phyloP scores from a whole-genome alignment of 352 stramenopile genomes.

The Phytophthora citrophthora region DNA sequence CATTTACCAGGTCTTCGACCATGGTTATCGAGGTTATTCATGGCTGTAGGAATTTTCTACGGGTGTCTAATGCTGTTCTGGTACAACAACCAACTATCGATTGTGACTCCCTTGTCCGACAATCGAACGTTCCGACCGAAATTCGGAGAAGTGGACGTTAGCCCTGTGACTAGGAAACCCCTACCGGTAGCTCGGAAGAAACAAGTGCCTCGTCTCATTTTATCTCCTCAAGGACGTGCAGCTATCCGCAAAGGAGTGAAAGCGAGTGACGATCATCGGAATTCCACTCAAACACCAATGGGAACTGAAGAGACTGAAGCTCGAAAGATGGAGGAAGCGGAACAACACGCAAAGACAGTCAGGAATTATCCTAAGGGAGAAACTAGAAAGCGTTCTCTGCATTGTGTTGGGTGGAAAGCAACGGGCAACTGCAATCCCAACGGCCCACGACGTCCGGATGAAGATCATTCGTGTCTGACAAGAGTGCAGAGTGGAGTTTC shows the following conservation, averaged over 20 bases:
- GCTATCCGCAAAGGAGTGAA: constrained; percentile 10
- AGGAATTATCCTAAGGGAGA: constrained; percentile 16
- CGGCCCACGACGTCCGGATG: constrained; percentile 11
- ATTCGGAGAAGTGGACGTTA: constrained; percentile 18
- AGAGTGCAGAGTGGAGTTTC: constrained; percentile 23
- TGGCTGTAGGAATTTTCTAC: constrained; percentile 6
- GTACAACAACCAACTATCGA: constrained; percentile 4
- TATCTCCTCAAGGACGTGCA: constrained; percentile 17
- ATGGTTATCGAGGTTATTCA: background rate
- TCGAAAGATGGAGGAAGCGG: constrained; percentile 5
- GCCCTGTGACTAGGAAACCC: constrained; percentile 15
- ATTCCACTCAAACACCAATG: background rate
- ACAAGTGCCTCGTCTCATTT: constrained; percentile 12
- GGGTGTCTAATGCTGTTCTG: constrained; percentile 14
- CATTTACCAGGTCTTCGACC: background rate
- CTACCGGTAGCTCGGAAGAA: constrained; percentile 7
- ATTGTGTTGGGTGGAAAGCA: constrained; percentile 30
- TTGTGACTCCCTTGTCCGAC: background rate
- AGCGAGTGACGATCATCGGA: constrained; percentile 1
- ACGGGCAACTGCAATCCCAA: constrained; percentile 28
- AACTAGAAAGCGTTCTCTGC: constrained; percentile 1
- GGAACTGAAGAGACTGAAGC: background rate
- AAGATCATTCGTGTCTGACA: constrained; percentile 23
- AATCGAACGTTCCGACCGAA: constrained; percentile 20
- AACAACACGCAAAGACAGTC: constrained; percentile 14